phyloP scores from a whole-genome alignment of 352 stramenopile species.

The Pythium phragmitis region DNA sequence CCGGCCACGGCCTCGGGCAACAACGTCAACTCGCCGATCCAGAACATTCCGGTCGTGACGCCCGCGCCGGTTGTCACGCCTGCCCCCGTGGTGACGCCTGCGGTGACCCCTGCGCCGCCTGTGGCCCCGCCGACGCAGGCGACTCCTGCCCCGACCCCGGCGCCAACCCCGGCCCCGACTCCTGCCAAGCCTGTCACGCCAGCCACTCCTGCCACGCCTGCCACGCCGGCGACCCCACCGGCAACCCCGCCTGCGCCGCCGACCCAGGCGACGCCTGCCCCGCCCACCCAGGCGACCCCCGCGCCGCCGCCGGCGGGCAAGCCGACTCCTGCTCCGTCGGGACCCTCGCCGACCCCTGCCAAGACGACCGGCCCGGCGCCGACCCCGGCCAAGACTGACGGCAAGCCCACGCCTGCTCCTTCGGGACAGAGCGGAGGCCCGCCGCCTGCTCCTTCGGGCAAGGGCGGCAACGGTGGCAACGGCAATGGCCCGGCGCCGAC shows the following conservation, averaged over 20 bases:
- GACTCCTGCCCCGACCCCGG: slow-evolving; percentile 6
- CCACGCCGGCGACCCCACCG: neutral
- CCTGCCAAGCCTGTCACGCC: slow-evolving; percentile 8
- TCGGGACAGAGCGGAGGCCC: too few species aligned
- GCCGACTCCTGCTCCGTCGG: slow-evolving; percentile 5
- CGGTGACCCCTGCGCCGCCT: neutral
- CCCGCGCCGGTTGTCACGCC: slow-evolving; percentile 15
- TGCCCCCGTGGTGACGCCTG: slow-evolving; percentile 14
- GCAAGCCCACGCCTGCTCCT: neutral
- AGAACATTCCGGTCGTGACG: slow-evolving; percentile 17
- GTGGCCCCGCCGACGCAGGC: slow-evolving; percentile 13
- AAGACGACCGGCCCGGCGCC: neutral
- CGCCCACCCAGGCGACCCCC: neutral
- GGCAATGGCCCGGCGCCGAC: neutral
- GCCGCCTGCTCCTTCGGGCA: too few species aligned
- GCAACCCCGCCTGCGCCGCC: too few species aligned
- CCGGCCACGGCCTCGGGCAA: slow-evolving; percentile 2
- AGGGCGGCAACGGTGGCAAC: neutral
- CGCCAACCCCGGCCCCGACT: slow-evolving; percentile 7
- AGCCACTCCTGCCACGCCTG: too few species aligned
- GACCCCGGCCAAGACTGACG: neutral
- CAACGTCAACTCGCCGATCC: slow-evolving; percentile 9
- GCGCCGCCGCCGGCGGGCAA: neutral
- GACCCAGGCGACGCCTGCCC: slow-evolving; percentile 8
- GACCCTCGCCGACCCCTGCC: neutral